Evolutionary conservation across 768 basidiomycete genomes (phyloP).

Genomic region (Russula earlei): DNA sequence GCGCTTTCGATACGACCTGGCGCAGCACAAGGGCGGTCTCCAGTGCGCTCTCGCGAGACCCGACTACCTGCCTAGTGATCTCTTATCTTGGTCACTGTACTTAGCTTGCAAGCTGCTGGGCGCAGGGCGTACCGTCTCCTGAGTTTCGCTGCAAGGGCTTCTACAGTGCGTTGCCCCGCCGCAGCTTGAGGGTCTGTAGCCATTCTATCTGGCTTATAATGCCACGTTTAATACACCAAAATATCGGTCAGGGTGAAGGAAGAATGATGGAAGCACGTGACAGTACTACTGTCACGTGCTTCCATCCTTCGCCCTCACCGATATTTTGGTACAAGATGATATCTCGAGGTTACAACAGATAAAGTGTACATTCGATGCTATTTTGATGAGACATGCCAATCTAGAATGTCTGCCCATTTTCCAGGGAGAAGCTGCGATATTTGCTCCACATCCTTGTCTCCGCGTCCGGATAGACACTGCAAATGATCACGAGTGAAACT

Average conservation of each 20-base stretch:
- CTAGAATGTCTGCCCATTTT: slow-evolving; percentile 88
- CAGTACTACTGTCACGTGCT: no score
- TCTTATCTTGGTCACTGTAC: slow-evolving; percentile 14
- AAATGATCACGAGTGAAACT: background rate
- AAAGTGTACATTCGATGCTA: no score
- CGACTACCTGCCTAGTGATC: slow-evolving; percentile 69
- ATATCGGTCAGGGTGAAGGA: no score
- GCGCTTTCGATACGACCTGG: slow-evolving; percentile 80
- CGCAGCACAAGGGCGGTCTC: slow-evolving; percentile 85
- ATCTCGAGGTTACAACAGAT: no score
- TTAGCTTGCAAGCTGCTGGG: background rate
- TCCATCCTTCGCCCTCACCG: no score
- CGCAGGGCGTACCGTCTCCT: slow-evolving; percentile 52
- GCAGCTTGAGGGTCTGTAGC: slow-evolving; percentile 31
- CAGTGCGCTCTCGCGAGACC: slow-evolving; percentile 79
- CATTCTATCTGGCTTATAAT: slow-evolving; percentile 26
- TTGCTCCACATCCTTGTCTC: slow-evolving; percentile 97
- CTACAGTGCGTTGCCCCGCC: slow-evolving; percentile 50
- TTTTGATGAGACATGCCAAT: slow-evolving; percentile 70
- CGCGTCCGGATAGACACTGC: slow-evolving; percentile 88
- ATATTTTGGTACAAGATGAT: no score
- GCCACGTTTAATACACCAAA: no score
- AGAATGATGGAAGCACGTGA: no score
- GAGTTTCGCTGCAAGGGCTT: slow-evolving; percentile 58
- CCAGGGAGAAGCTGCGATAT: slow-evolving; percentile 86